A percentile compares a stretch with the other conserved stretches of the same genome.
Conservation (phyloP, 2,329 filamentous ascomycete genomes). For the Sclerotinia trifoliorum region DNA sequence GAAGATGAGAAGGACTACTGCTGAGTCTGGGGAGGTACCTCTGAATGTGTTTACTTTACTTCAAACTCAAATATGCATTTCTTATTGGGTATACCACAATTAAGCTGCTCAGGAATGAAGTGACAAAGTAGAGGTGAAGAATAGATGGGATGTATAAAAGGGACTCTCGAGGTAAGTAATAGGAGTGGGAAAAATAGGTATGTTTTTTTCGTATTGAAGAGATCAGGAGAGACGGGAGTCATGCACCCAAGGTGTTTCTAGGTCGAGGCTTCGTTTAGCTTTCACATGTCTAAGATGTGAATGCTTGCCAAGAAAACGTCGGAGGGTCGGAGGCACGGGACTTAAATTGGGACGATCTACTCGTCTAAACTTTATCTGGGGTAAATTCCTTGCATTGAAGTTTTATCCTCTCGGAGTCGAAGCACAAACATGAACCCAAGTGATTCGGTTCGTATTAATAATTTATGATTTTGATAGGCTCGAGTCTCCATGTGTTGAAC, state of each 20-base stretch:
- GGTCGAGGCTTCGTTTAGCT: background rate
- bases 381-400: slow-evolving; percentile 1
- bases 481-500: background rate
- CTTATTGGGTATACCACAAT: background rate
- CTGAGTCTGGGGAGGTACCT: slow-evolving; percentile 15
- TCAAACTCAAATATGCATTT: slow-evolving; percentile 9
- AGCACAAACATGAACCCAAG: background rate
- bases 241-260: background rate
- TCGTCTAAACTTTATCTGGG: slow-evolving; percentile 21
- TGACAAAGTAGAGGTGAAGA: background rate
- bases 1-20: background rate
- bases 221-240: background rate
- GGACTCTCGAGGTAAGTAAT: background rate
- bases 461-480: background rate
- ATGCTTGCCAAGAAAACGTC: slow-evolving; percentile 9
- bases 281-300: slow-evolving; percentile 15
- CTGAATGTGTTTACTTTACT: slow-evolving; percentile 4
- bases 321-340: slow-evolving; percentile 14
- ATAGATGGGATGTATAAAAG: background rate
- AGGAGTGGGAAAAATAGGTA: background rate
- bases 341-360: background rate
- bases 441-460: slow-evolving; percentile 1
- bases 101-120: background rate
- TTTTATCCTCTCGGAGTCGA: background rate
- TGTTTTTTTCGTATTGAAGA: background rate